Evolutionary conservation across 371 early-diverging fungal genomes (phyloP).

Genomic region (Circinella umbellata): DNA sequence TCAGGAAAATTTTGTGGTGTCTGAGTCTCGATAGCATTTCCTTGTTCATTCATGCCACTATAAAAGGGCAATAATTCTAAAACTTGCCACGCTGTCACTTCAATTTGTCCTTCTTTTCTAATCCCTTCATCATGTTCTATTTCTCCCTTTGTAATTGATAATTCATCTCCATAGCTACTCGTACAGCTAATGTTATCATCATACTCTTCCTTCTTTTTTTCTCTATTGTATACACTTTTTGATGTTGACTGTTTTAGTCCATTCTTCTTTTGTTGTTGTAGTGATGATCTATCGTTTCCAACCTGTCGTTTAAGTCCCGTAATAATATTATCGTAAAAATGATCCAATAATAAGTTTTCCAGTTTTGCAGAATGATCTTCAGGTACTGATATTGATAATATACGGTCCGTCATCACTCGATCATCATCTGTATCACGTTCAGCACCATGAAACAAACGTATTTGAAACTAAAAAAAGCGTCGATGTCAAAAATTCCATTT

Average conservation of each 20-base stretch:
- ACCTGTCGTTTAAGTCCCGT: constrained; percentile 32
- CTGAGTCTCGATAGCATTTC: constrained; percentile 48
- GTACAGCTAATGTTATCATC: background rate
- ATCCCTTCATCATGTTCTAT: background rate
- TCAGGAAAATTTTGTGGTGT: constrained; percentile 45
- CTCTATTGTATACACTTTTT: background rate
- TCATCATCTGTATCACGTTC: constrained; percentile 53
- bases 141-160: background rate
- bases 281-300: constrained; percentile 9
- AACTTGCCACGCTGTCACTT: constrained; percentile 58
- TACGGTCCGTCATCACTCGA: constrained; percentile 58
- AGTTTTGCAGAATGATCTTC: constrained; percentile 5
- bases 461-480: constrained; percentile 34
- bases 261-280: background rate
- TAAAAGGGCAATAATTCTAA: constrained; percentile 63
- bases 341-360: constrained; percentile 24
- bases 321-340: constrained; percentile 33
- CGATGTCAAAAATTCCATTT: too few species aligned
- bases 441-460: constrained; percentile 58
- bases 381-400: constrained; percentile 52
- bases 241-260: background rate
- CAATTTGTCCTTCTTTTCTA: background rate
- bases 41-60: constrained; percentile 57
- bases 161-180: background rate
- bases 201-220: background rate